A percentile compares a stretch with the other conserved stretches of the same genome.
These are phyloP conservation scores for Onygenales sp. DNA, from an alignment of 2,329 filamentous ascomycete species.

Conservation along the genomic window DNA sequence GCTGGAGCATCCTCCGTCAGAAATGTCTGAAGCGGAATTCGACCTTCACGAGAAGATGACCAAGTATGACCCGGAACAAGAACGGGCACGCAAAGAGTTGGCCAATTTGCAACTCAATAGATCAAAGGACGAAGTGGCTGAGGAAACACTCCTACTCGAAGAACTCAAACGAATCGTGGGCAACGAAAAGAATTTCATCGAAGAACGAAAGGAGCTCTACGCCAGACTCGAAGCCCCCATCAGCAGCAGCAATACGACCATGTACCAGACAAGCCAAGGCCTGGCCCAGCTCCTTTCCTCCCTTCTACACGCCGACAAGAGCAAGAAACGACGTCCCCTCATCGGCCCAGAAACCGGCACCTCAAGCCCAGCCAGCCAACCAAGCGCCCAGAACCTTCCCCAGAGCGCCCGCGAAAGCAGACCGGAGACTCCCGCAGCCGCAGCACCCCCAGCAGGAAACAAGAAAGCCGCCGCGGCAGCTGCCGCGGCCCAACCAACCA, in stretches of 20 bases:
- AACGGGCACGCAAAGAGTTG: constrained; percentile 73
- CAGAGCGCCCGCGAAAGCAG: constrained; percentile 27
- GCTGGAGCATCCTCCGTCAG: constrained; percentile 66
- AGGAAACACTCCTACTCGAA: constrained; percentile 80
- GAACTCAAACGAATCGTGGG: constrained; percentile 89
- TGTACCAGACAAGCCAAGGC: constrained; percentile 73
- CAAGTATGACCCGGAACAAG: constrained; percentile 73
- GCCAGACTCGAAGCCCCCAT: constrained; percentile 73
- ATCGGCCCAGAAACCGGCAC: constrained; percentile 48
- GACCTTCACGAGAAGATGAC: constrained; percentile 73
- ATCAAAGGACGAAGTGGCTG: constrained; percentile 76
- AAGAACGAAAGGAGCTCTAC: constrained; percentile 80
- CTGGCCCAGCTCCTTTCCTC: constrained; percentile 73
- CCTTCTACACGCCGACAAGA: constrained; percentile 73
- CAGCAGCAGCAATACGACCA: constrained; percentile 58
- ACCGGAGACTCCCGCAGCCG: constrained; percentile 21
- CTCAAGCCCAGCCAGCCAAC: constrained; percentile 43
- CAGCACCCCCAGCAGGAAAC: constrained; percentile 26
- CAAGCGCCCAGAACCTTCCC: constrained; percentile 25
- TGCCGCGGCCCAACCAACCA: constrained; percentile 42
- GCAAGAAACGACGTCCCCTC: constrained; percentile 74
- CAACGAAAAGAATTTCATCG: constrained; percentile 74
- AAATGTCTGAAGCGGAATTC: constrained; percentile 82
- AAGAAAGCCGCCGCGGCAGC: constrained; percentile 31
- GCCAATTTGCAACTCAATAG: constrained; percentile 70